phyloP scores from a whole-genome alignment of 2,329 filamentous ascomycete species.

The Penicillium psychrosexuale region DNA sequence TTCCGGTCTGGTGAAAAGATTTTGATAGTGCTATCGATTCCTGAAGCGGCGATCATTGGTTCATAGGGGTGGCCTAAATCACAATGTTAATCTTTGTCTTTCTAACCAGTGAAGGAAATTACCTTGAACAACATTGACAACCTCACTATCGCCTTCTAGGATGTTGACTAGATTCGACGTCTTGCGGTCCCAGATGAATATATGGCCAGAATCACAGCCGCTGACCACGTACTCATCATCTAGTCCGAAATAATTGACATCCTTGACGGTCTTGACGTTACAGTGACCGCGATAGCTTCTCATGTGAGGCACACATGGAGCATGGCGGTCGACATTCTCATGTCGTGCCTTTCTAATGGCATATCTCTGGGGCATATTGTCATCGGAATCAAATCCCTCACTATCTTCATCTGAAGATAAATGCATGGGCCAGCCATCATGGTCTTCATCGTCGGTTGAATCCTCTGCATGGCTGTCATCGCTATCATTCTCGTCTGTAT shows the following conservation, averaged over 20 bases:
- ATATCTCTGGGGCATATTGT: slow-evolving; percentile 46
- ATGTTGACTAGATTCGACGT: slow-evolving; percentile 62
- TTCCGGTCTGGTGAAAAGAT: slow-evolving; percentile 62
- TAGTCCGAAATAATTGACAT: slow-evolving; percentile 66
- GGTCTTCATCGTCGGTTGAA: slow-evolving; percentile 12
- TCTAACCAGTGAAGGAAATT: not conserved
- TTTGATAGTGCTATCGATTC: slow-evolving; percentile 67
- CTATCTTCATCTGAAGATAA: slow-evolving; percentile 20
- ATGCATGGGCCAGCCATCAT: not conserved
- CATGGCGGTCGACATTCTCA: slow-evolving; percentile 52
- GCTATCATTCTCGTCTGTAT: not conserved
- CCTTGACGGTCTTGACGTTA: slow-evolving; percentile 66
- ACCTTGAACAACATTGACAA: slow-evolving; percentile 68
- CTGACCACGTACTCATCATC: slow-evolving; percentile 67
- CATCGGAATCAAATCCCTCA: slow-evolving; percentile 24
- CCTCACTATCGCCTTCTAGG: slow-evolving; percentile 63
- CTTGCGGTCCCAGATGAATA: slow-evolving; percentile 68
- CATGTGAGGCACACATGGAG: slow-evolving; percentile 56
- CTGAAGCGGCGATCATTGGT: slow-evolving; percentile 62
- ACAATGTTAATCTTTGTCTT: slow-evolving; percentile 12
- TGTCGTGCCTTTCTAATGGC: slow-evolving; percentile 50
- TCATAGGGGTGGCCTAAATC: slow-evolving; percentile 61
- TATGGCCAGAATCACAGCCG: slow-evolving; percentile 63
- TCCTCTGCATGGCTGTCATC: slow-evolving; percentile 15
- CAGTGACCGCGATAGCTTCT: slow-evolving; percentile 62